Percentiles rank a stretch among this genome's conserved stretches.
Evolutionary conservation across 768 basidiomycete species (phyloP).

Genomic region (Trametes gibbosa): DNA sequence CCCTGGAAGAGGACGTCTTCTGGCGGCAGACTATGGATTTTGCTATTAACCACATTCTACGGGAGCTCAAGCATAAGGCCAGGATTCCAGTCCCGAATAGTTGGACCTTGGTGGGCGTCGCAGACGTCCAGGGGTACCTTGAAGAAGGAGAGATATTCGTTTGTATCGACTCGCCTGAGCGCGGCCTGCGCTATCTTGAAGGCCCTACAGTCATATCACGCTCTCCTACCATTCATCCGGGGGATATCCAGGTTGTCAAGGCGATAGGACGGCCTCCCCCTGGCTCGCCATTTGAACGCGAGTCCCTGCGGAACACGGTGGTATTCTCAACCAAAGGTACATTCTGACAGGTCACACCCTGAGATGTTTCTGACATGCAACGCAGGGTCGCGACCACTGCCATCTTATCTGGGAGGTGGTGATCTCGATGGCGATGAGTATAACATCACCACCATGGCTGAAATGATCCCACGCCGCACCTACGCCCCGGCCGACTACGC

Average conservation of each 20-base stretch:
- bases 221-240: slow-evolving; percentile 69
- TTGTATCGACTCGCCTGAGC: slow-evolving; percentile 46
- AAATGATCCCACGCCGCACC: slow-evolving; percentile 27
- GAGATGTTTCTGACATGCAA: not conserved
- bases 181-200: slow-evolving; percentile 43
- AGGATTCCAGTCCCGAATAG: slow-evolving; percentile 63
- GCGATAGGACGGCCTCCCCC: slow-evolving; percentile 60
- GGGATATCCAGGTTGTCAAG: slow-evolving; percentile 56
- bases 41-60: slow-evolving; percentile 60
- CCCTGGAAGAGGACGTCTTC: slow-evolving; percentile 41
- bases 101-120: slow-evolving; percentile 71
- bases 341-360: not conserved
- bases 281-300: slow-evolving; percentile 49
- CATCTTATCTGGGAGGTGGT: slow-evolving; percentile 64
- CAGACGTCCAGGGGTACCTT: slow-evolving; percentile 58
- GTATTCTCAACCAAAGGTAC: slow-evolving; percentile 62
- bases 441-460: slow-evolving; percentile 24
- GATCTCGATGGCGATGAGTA: slow-evolving; percentile 53
- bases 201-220: slow-evolving; percentile 58
- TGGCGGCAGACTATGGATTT: slow-evolving; percentile 52
- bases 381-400: slow-evolving; percentile 55
- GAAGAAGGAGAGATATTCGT: slow-evolving; percentile 58
- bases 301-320: slow-evolving; percentile 57
- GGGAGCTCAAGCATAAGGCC: slow-evolving; percentile 60
- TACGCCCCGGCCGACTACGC: slow-evolving; percentile 46